Base-by-base conservation (phyloP, 768 basidiomycete genomes). In the Pholiota molesta region DNA sequence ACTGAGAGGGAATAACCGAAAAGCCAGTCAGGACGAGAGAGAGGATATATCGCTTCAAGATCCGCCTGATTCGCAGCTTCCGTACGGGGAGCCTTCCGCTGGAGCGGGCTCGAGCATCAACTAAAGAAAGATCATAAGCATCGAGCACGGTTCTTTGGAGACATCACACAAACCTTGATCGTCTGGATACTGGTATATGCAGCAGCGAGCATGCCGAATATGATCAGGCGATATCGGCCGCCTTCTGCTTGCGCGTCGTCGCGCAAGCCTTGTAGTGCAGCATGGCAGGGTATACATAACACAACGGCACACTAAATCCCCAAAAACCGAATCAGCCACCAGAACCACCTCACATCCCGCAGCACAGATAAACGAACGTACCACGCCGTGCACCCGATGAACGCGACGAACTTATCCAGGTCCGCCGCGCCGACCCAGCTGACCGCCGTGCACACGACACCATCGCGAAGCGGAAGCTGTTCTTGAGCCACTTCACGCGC, bases 401-500 rank as follows among this genome's bases (percentile, higher is more conserved):
- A 87, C 16, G 93, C 87, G 16, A 97, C 96, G 71, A 97, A 97
- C 77, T 97, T 98, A 78, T 99, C 97, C 47, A 99, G 77, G 75
- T 97, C 96, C 37, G 79, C 82, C 13, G 94, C 93, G 16, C 96
- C 97, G 13, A 81, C 75, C 87, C 89, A 90, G 69, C 89, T 91
- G 68, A 98, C 79, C 51, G 81, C 81, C n/a, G 92, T 92, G 74
- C 94, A 94, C 62, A 91, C 72, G 71, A 91, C 64, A 98, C 87
- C 68, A 90, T 77, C 29, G 78, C 78, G 67, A 91, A 94, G 54
- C 89, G 84, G 74, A 95, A 87, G n/a, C 86, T 75, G 69, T 99
- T 99, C 87, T 99, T 99, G 68, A 87, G 80, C 97, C 97, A 99
- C 73, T 99, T 99, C 72, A 99, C 91, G 59, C 85, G 82, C 35